Percentiles rank a stretch among this genome's conserved stretches.
Evolutionary conservation across 371 early-diverging fungal species (phyloP).

Genomic region (Rhizopus stolonifer): DNA sequence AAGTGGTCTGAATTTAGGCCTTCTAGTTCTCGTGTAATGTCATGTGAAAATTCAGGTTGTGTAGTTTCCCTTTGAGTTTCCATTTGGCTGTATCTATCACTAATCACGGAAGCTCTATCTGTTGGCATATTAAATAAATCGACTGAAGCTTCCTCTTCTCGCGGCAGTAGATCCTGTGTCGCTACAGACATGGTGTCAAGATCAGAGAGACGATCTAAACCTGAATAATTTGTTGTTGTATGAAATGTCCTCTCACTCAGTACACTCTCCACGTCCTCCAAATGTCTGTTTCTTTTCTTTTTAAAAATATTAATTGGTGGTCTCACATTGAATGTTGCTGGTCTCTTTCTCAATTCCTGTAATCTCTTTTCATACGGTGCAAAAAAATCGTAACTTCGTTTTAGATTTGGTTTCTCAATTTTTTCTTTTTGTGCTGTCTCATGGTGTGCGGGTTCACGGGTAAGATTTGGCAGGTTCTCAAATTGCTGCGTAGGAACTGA

Average conservation of each 20-base stretch:
- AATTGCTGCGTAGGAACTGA: not conserved
- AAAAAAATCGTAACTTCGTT: no score
- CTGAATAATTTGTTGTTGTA: slow-evolving; percentile 3
- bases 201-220: not conserved
- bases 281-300: slow-evolving; percentile 1
- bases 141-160: not conserved
- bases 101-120: not conserved
- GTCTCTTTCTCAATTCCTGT: not conserved
- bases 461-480: no score
- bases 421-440: no score
- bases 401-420: no score
- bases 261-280: not conserved
- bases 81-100: not conserved
- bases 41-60: not conserved
- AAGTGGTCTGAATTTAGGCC: not conserved
- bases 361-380: not conserved
- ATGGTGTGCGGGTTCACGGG: no score
- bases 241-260: not conserved
- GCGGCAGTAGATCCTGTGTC: slow-evolving; percentile 3
- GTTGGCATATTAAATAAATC: not conserved
- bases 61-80: not conserved
- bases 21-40: not conserved
- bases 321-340: not conserved
- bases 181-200: not conserved
- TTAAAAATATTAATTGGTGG: not conserved